A percentile compares a stretch with the other conserved stretches of the same genome.
Conservation (phyloP, 2,329 filamentous ascomycete genomes). For the Aspergillus sp. region DNA sequence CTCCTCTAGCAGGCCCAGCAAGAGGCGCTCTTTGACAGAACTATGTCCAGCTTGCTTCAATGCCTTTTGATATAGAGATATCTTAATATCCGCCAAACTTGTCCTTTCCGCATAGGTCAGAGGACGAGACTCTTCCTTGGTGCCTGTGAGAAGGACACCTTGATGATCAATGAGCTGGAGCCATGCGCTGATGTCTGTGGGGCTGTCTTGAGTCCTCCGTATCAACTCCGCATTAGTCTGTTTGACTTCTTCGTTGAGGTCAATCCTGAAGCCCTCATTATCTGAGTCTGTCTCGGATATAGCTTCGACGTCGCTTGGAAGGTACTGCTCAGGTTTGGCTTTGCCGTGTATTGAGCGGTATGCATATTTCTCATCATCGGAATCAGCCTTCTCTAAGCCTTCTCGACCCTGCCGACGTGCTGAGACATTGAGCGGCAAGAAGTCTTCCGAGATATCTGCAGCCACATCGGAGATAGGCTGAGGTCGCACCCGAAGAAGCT, state of each 20-base stretch:
- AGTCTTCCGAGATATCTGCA: slow-evolving; percentile 23
- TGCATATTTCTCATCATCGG: slow-evolving; percentile 45
- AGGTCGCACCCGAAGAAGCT: slow-evolving; percentile 20
- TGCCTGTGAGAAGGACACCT: slow-evolving; percentile 53
- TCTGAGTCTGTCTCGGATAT: slow-evolving; percentile 42
- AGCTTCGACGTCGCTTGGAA: slow-evolving; percentile 42
- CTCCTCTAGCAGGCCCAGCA: slow-evolving; percentile 64
- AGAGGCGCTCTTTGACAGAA: slow-evolving; percentile 49
- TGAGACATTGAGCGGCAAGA: slow-evolving; percentile 21
- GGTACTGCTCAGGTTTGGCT: slow-evolving; percentile 41
- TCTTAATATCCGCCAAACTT: slow-evolving; percentile 68
- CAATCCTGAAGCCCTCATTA: slow-evolving; percentile 30
- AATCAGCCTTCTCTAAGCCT: slow-evolving; percentile 22
- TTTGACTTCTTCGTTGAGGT: slow-evolving; percentile 38
- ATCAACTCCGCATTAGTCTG: slow-evolving; percentile 48
- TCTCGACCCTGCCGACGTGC: slow-evolving; percentile 36
- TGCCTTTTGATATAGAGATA: slow-evolving; percentile 72
- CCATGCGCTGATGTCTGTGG: slow-evolving; percentile 65
- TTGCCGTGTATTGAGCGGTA: slow-evolving; percentile 61
- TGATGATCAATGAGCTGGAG: slow-evolving; percentile 71
- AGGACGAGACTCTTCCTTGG: slow-evolving; percentile 24
- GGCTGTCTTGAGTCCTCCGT: slow-evolving; percentile 55
- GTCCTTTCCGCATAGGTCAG: slow-evolving; percentile 54
- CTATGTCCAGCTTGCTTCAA: slow-evolving; percentile 47
- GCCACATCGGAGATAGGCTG: slow-evolving; percentile 9